Percentiles rank a stretch among this genome's conserved stretches.
phyloP scores from a whole-genome alignment of 2,329 filamentous ascomycete genomes.

The Elsinoe fawcettii region DNA sequence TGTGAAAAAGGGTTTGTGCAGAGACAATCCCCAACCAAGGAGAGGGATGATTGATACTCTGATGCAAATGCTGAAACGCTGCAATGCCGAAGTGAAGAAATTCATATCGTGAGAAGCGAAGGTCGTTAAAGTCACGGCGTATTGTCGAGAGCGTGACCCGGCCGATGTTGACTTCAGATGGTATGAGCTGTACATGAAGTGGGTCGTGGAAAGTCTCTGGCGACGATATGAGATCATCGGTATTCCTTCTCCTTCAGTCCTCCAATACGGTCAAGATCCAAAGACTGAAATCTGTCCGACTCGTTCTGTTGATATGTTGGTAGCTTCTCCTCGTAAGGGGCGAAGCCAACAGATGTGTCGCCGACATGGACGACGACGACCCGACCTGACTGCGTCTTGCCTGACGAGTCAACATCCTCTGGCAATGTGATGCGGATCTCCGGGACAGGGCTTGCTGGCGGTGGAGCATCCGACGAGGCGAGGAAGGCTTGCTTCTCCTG shows the following conservation, averaged over 20 bases:
- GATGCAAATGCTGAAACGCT: conserved; percentile 11
- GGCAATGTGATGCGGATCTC: conserved; percentile 99
- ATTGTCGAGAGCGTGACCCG: not conserved
- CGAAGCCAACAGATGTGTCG: conserved; percentile 79
- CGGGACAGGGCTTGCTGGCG: conserved; percentile 72
- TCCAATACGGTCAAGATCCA: conserved; percentile 91
- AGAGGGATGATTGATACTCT: not conserved
- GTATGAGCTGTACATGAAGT: not conserved
- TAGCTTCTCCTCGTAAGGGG: conserved; percentile 71
- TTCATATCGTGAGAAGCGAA: conserved; percentile 12
- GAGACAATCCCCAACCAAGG: not conserved
- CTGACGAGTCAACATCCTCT: conserved; percentile 78
- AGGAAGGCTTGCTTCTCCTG: conserved; percentile 74
- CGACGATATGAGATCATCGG: not conserved
- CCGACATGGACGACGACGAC: conserved; percentile 89
- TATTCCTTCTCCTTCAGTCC: conserved; percentile 82
- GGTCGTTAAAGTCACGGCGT: conserved; percentile 1
- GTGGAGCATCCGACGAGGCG: conserved; percentile 64
- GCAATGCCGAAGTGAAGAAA: conserved; percentile 5
- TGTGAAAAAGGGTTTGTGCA: not conserved
- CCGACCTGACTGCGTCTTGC: conserved; percentile 72
- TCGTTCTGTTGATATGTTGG: conserved; percentile 83
- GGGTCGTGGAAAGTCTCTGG: not conserved
- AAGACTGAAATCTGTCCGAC: conserved; percentile 71
- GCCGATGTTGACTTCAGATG: not conserved